Evolutionary conservation across 1,284 basidiomycete species (phyloP).

Genomic region (Mycocalia duriaeana): DNA sequence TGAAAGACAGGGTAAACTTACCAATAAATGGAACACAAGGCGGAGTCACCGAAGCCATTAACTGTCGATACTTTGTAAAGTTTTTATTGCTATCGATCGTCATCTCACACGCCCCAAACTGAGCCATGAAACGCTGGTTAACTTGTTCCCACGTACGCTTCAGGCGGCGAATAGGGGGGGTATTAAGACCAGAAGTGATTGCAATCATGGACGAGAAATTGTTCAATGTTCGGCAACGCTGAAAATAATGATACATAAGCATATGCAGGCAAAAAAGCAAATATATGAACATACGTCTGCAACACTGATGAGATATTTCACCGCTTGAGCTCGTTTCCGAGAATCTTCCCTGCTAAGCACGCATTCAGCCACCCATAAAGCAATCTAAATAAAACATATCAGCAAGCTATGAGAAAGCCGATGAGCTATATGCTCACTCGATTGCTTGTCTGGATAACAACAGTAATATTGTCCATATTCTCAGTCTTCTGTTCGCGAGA

Average conservation of each 20-base stretch:
- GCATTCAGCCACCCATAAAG: conserved; percentile 92
- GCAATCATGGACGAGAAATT: conserved; percentile 97
- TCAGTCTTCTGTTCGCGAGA: conserved; percentile 73
- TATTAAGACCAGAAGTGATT: conserved; percentile 92
- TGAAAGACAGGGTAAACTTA: no score
- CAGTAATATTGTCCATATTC: conserved; percentile 79
- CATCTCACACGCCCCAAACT: conserved; percentile 69
- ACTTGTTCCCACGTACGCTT: conserved; percentile 96
- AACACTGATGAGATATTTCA: conserved; percentile 91
- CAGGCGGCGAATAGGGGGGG: conserved; percentile 87
- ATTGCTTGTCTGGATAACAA: conserved; percentile 90
- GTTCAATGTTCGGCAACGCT: conserved; percentile 87
- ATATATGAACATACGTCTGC: conserved; percentile 74
- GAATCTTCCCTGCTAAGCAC: conserved; percentile 86
- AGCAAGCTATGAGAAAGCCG: neutral
- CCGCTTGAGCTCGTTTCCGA: conserved; percentile 72
- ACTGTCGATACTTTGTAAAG: conserved; percentile 87
- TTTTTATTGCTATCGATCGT: conserved; percentile 89
- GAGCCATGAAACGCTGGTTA: conserved; percentile 64
- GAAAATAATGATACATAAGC: conserved; percentile 6
- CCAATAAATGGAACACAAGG: conserved; percentile 98
- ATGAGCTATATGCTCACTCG: conserved; percentile 66
- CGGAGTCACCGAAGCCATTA: conserved; percentile 81
- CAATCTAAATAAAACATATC: conserved; percentile 47
- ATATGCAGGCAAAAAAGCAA: neutral